Base-by-base conservation (phyloP, 2,329 filamentous ascomycete genomes). In the Fusarium domesticum region DNA sequence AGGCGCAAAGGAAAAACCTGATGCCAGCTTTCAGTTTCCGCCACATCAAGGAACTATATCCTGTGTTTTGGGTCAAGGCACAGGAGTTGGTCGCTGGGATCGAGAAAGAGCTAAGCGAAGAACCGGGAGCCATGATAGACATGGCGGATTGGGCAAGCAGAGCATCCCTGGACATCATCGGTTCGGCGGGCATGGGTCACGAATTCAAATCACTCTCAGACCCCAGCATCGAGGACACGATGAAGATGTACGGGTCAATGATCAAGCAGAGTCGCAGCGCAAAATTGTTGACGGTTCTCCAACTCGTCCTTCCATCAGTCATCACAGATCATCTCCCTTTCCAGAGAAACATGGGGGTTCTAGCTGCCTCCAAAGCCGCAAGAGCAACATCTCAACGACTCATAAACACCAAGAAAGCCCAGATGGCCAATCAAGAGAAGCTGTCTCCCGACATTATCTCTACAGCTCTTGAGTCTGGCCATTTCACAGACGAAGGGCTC, bases 371-470 rank as follows among this genome's bases (percentile, higher is more conserved):
- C 0, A 54, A 19, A 2, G 44, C 48, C 2, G 51, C 51, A 3
- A 44, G 51, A 4, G 18, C 39, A 1, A 54, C 64, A 4, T 57
- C 61, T 0, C 59, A 55, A 1, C 58, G 64, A 8, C 57, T 70
- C 45, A 64, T 71, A 5, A 50, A 64, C 23, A 60, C 66, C 1
- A 64, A 63, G 28, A 54, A 56, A 14, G 40, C 19, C 0, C 42
- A 50, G n/a, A 51, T 54, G 33, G 50, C 38, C 6, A 55, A 42
- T 1, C 57, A 59, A 10, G 45, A 59, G 30, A 58, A 64, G 2
- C 38, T 59, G 2, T 63, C 61, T 1, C 55, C 64, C 3, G 68
- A 71, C 30, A 70, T 70, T 6, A 59, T 70, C 3, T 64, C 66
- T 5, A 65, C 69, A 0, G 67, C 67, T 2, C 47, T 70, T 2